Evolutionary conservation across 73 alveolate species (phyloP).

Genomic region (Paramecium sonneborni): DNA sequence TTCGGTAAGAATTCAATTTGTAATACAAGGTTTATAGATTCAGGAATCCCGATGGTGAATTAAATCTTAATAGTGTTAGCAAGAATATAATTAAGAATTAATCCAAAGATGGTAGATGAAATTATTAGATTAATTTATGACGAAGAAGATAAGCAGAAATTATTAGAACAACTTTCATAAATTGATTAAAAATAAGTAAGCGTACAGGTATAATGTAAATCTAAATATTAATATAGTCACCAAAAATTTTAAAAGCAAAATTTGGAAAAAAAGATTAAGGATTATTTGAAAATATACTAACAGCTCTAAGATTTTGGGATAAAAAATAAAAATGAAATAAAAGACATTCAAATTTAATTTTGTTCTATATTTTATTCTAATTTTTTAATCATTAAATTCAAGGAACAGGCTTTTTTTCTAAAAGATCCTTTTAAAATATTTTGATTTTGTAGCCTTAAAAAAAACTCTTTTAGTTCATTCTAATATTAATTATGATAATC

Average conservation of each 20-base stretch:
- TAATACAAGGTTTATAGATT: neutral
- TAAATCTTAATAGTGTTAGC: neutral
- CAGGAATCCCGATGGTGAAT: neutral
- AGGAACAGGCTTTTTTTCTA: neutral
- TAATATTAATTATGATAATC: neutral
- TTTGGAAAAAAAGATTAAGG: neutral
- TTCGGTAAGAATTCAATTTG: neutral
- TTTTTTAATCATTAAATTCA: neutral
- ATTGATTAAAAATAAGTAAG: neutral
- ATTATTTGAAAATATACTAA: neutral
- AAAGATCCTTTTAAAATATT: neutral
- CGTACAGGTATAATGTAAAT: neutral
- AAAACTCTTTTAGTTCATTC: neutral
- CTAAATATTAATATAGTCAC: neutral
- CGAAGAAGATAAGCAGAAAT: neutral
- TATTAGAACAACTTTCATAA: neutral
- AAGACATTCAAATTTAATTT: neutral
- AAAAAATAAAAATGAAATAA: neutral
- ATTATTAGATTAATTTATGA: neutral
- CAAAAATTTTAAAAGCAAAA: neutral
- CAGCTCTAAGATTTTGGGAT: neutral
- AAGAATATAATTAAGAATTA: neutral
- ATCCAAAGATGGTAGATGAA: constrained; percentile 25
- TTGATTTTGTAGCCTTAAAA: neutral
- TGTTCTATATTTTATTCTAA: neutral